Conservation (phyloP, 495 filamentous ascomycete species). For the Aspergillus homomorphus region DNA sequence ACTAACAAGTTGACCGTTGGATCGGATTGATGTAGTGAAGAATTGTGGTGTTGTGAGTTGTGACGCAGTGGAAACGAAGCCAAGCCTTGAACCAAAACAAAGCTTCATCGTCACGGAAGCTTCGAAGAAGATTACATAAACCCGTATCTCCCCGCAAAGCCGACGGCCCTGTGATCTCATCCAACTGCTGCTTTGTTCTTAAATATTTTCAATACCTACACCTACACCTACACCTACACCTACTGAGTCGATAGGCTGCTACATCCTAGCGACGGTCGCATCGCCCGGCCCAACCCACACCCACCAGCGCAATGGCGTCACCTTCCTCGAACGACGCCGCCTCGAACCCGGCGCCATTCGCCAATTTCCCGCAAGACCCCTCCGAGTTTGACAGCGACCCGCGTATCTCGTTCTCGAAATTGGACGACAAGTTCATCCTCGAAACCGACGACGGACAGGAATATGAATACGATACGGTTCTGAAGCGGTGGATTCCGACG, state of each 20-base stretch:
- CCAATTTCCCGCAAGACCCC: constrained; percentile 64
- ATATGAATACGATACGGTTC: constrained; percentile 70
- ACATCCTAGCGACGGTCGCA: neutral
- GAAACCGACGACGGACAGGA: constrained; percentile 84
- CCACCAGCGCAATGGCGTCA: constrained; percentile 17
- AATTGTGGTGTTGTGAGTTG: too few relatives aligned
- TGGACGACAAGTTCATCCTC: constrained; percentile 75
- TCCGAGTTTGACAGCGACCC: constrained; percentile 77
- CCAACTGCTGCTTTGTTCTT: neutral
- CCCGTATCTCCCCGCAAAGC: constrained; percentile 15
- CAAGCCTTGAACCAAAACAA: neutral
- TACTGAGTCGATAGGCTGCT: neutral
- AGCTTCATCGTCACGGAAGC: neutral
- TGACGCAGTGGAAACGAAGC: neutral
- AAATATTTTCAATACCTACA: neutral
- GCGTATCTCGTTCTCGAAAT: constrained; percentile 80
- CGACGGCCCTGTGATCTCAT: neutral
- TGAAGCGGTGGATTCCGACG: constrained; percentile 77
- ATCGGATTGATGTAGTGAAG: too few relatives aligned
- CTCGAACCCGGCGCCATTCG: constrained; percentile 17
- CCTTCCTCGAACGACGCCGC: constrained; percentile 21
- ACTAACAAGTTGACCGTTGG: too few relatives aligned
- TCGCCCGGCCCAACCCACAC: too few relatives aligned
- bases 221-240: neutral
- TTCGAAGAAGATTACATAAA: constrained; percentile 17